These are phyloP conservation scores for Clavariopsis aquatica DNA, from an alignment of 495 filamentous ascomycete species.

Conservation along the genomic window DNA sequence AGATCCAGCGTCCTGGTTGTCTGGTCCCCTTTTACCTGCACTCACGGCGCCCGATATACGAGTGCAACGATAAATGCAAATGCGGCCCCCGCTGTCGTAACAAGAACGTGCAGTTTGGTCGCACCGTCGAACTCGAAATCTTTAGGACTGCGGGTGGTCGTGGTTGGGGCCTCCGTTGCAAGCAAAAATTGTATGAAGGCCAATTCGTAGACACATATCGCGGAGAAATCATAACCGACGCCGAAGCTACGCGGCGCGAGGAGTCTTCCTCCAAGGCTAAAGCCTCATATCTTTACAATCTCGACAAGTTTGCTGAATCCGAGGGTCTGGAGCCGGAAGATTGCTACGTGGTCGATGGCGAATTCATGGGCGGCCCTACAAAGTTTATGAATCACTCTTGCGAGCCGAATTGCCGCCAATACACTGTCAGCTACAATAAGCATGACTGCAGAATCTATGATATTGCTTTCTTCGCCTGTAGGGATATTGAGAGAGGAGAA, in stretches of 20 bases:
- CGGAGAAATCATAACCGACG: constrained; percentile 78
- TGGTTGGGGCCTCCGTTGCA: constrained; percentile 81
- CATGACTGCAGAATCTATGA: constrained; percentile 77
- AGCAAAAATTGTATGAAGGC: constrained; percentile 66
- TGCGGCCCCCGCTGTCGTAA: constrained; percentile 73
- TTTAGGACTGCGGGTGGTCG: constrained; percentile 70
- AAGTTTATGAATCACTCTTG: constrained; percentile 71
- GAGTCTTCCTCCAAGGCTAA: constrained; percentile 49
- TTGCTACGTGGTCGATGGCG: constrained; percentile 61
- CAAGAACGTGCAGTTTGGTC: constrained; percentile 75
- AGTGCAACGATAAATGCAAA: constrained; percentile 74
- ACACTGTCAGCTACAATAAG: constrained; percentile 77
- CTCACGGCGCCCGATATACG: constrained; percentile 68
- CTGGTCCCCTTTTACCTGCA: constrained; percentile 51
- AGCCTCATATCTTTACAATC: constrained; percentile 75
- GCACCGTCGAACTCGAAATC: constrained; percentile 73
- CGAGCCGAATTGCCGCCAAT: constrained; percentile 75
- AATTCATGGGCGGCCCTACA: constrained; percentile 57
- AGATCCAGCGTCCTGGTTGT: constrained; percentile 21
- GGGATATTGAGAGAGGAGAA: constrained; percentile 64
- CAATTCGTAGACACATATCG: constrained; percentile 89
- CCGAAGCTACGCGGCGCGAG: constrained; percentile 68
- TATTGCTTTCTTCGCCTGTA: constrained; percentile 78
- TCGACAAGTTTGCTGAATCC: constrained; percentile 74
- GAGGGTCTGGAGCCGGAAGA: constrained; percentile 36